A percentile compares a stretch with the other conserved stretches of the same genome.
These are phyloP conservation scores for Graphiopsis chlorocephala DNA, from an alignment of 2,329 filamentous ascomycete species.

Conservation along the genomic window DNA sequence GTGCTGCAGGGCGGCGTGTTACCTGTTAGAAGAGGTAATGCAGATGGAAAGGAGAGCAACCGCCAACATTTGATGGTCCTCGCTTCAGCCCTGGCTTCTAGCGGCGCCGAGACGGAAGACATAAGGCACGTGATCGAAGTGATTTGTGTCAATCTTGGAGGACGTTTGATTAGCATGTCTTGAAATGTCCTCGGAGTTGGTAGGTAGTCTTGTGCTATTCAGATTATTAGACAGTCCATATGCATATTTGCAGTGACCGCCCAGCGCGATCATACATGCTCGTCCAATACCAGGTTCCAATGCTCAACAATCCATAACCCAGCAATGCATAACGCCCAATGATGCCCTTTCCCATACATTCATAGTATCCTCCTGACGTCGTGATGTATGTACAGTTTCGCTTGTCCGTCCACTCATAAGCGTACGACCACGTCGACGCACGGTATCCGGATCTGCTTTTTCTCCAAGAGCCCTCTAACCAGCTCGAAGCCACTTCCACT, in stretches of 20 bases:
- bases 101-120: not conserved
- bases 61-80: not conserved
- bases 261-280: not conserved
- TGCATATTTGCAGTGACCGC: not conserved
- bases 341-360: not conserved
- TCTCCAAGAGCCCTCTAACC: slow-evolving; percentile 76
- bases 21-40: not conserved
- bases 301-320: not conserved
- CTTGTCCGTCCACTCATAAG: slow-evolving; percentile 24
- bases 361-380: not conserved
- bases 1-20: not conserved
- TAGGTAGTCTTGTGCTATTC: not conserved
- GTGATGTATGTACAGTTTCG: not conserved
- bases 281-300: not conserved
- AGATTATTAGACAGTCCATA: not conserved
- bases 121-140: not conserved
- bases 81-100: not conserved
- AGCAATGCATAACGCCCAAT: slow-evolving; percentile 15
- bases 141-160: not conserved
- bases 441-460: slow-evolving; percentile 84
- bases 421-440: slow-evolving; percentile 82
- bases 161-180: not conserved
- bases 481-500: slow-evolving; percentile 77
- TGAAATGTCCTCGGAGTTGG: not conserved
- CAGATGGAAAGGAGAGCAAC: not conserved